Conservation (phyloP, 352 stramenopile species). For the Globisporangium paroecandrum region DNA sequence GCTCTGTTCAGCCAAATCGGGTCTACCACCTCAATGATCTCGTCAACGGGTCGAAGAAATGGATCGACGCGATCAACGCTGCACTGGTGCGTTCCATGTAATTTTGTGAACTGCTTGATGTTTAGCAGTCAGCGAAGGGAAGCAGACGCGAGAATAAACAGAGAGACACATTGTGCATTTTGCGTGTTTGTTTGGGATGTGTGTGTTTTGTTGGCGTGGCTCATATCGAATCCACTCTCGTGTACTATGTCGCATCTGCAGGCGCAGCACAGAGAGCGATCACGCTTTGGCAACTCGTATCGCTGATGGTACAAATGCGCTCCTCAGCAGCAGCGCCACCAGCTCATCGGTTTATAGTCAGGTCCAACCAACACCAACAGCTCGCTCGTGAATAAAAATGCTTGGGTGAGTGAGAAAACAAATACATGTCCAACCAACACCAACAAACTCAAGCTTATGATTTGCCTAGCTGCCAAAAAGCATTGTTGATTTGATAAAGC, state of each 20-base stretch:
- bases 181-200: not conserved
- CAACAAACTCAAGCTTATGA: not conserved
- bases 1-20: constrained; percentile 59
- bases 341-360: constrained; percentile 8
- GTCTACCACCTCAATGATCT: constrained; percentile 87
- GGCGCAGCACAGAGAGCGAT: constrained; percentile 20
- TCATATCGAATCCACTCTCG: constrained; percentile 7
- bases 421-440: constrained; percentile 4
- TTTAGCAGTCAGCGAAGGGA: constrained; percentile 19
- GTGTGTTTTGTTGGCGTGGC: not conserved
- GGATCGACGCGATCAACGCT: constrained; percentile 86
- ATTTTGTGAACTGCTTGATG: constrained; percentile 6
- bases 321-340: not conserved
- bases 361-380: constrained; percentile 2
- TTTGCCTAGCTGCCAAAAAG: constrained; percentile 11
- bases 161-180: constrained; percentile 1
- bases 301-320: constrained; percentile 12
- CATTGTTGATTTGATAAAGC: constrained; percentile 11
- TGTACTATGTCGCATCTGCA: not conserved
- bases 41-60: constrained; percentile 89
- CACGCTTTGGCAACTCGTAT: constrained; percentile 18
- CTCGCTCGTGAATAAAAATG: constrained; percentile 10
- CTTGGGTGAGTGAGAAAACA: not conserved
- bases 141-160: constrained; percentile 21
- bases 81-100: constrained; percentile 68